Evolutionary conservation across 179 eudicot species (phyloP), one percentile per base, ranked within the genome.

Genomic region (Gypsophila paniculata): DNA sequence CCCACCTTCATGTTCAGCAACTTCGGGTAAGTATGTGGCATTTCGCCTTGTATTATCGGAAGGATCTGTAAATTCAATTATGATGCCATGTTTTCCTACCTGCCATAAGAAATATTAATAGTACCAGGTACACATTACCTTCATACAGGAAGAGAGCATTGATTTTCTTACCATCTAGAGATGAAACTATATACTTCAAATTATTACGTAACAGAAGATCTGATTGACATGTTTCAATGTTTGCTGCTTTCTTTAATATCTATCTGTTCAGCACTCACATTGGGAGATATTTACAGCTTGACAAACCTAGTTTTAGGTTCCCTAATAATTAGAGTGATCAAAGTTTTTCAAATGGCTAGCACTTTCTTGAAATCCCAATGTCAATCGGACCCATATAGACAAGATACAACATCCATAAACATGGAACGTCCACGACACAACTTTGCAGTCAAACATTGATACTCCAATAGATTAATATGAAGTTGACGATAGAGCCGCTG

Each of bases 21-120:
- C 88, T 79, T 94, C 99, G 75, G 99, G 99, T 74, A 94, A 82
- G 83, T 94, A 94, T 39, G 97, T 91, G 74, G 97, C 99, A 82
- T 76, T 91, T 76, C 91, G 86, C 85, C 80, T 82, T 60, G 84
- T 85, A 75, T 85, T 88, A 76, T 76, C 74, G 75, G 82, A 84
- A 78, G 94, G 91, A 75, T 91, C 99, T 72, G 91, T 86, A 77
- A 94, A 94, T 74, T 94, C 99, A 83, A 94, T 91, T 26, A 94
- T 91, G 69, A 94, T 86, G 61, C 99, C 99, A 79, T 94, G 99
- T 78, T 79, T 88, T 75, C 93, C 99, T 44, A 94, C 83, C 99
- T 94, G 87, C 79, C 84, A 74, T 18, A 64, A 67, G 76, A 69
- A 60, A 59, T 4, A 39, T 69, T 55, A 69, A 71, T 46, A 46